A percentile compares a stretch with the other conserved stretches of the same genome.
Evolutionary conservation across 148 eudicot genomes (phyloP).

Genomic region (Salicornia ramosissima): DNA sequence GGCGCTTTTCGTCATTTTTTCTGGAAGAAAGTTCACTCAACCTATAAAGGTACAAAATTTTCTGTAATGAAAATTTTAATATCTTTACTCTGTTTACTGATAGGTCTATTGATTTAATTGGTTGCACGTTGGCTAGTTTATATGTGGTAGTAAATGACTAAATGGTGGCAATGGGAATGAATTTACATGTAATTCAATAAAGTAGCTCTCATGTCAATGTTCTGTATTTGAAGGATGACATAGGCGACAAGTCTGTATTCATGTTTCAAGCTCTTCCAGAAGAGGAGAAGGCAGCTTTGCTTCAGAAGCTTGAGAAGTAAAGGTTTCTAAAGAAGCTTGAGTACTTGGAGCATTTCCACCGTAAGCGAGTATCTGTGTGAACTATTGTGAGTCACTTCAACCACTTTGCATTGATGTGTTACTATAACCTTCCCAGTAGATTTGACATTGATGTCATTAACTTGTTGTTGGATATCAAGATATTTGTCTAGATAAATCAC

Average conservation of each 20-base stretch:
- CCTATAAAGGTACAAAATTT: conserved; percentile 67
- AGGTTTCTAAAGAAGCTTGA: conserved; percentile 20
- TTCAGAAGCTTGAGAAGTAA: conserved; percentile 51
- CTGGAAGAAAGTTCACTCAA: conserved; percentile 88
- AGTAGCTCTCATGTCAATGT: not conserved
- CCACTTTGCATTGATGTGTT: not conserved
- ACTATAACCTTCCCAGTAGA: not conserved
- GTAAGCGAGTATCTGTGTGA: not conserved
- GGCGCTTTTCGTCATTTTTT: conserved; percentile 72
- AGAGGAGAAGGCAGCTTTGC: conserved; percentile 62
- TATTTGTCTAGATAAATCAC: not conserved
- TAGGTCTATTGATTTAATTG: not conserved
- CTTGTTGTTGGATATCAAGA: not conserved
- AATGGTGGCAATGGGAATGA: not conserved
- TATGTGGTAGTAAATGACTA: not conserved
- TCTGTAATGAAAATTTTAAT: no score
- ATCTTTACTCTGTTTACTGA: not conserved
- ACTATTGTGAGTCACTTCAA: conserved; percentile 3
- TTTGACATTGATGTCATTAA: not conserved
- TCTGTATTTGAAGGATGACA: conserved; percentile 62
- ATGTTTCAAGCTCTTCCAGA: conserved; percentile 70
- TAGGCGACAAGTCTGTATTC: conserved; percentile 96
- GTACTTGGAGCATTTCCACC: not conserved
- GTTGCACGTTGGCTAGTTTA: not conserved
- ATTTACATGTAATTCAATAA: not conserved